Percentiles rank a stretch among this genome's conserved stretches.
Evolutionary conservation across 768 basidiomycete genomes (phyloP).

Genomic region (Tremella fuciformis): DNA sequence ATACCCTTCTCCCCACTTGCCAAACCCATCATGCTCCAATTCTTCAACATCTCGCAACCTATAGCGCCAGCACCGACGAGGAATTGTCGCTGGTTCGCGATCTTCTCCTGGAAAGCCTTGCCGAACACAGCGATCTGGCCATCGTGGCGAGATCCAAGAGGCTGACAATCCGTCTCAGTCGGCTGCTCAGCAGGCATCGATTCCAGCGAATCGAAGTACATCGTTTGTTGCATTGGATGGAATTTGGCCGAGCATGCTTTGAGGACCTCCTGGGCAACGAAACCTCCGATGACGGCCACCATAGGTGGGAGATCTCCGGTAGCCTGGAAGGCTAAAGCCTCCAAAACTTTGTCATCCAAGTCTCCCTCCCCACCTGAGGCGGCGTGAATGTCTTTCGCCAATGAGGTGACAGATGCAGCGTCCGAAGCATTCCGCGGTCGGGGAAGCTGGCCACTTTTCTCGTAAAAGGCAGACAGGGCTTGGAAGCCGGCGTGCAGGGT

Average conservation of each 20-base stretch:
- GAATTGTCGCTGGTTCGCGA: conserved; percentile 86
- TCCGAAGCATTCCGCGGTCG: conserved; percentile 78
- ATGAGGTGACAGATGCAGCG: conserved; percentile 64
- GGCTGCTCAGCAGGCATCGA: conserved; percentile 76
- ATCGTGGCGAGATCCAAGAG: conserved; percentile 81
- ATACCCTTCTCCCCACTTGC: conserved; percentile 69
- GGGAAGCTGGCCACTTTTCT: conserved; percentile 67
- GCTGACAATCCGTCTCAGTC: conserved; percentile 77
- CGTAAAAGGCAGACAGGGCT: conserved; percentile 74
- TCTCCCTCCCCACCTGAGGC: conserved; percentile 60
- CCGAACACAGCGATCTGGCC: conserved; percentile 95
- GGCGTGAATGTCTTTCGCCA: conserved; percentile 68
- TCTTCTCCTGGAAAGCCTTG: conserved; percentile 83
- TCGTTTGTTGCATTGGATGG: conserved; percentile 88
- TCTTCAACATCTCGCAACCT: conserved; percentile 99
- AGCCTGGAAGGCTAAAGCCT: conserved; percentile 86
- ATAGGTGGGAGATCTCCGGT: conserved; percentile 84
- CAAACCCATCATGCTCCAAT: conserved; percentile 99
- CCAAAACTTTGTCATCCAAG: conserved; percentile 71
- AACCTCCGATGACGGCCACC: conserved; percentile 90
- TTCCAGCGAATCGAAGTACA: conserved; percentile 97
- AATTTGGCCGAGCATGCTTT: conserved; percentile 98
- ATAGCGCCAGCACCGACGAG: conserved; percentile 98
- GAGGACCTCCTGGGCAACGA: conserved; percentile 95
- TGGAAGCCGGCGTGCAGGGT: conserved; percentile 93